Conservation (phyloP, 805 yeast species). For the Priceomyces medius region DNA sequence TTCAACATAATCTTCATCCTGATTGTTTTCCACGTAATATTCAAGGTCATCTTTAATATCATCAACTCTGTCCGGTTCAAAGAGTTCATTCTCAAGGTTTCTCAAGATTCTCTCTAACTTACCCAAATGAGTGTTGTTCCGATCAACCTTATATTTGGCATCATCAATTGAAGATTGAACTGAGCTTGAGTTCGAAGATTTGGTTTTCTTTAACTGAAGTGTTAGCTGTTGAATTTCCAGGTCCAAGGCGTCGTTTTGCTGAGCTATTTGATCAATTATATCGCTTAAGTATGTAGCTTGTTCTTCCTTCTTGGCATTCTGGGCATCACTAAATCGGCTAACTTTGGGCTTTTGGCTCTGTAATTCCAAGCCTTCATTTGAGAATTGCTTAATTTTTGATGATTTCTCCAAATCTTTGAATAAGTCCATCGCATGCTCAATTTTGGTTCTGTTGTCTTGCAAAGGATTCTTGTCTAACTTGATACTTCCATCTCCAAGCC, state of each 20-base stretch:
- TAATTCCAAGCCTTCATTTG: slow-evolving; percentile 85
- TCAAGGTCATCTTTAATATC: slow-evolving; percentile 84
- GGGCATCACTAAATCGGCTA: slow-evolving; percentile 57
- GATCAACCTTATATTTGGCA: slow-evolving; percentile 58
- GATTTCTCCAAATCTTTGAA: slow-evolving; percentile 92
- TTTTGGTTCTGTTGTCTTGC: slow-evolving; percentile 61
- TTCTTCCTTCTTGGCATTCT: slow-evolving; percentile 75
- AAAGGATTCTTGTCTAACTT: slow-evolving; percentile 57
- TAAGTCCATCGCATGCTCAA: slow-evolving; percentile 93
- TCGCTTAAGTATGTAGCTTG: slow-evolving; percentile 66
- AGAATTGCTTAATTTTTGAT: slow-evolving; percentile 90
- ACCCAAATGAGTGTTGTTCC: slow-evolving; percentile 76
- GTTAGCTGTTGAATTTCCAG: slow-evolving; percentile 51
- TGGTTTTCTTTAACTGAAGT: slow-evolving; percentile 43
- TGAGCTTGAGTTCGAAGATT: slow-evolving; percentile 47
- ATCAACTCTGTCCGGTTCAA: slow-evolving; percentile 75
- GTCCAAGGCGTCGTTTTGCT: slow-evolving; percentile 77
- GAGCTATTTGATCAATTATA: slow-evolving; percentile 74
- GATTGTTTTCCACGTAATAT: slow-evolving; percentile 91
- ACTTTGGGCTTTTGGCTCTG: slow-evolving; percentile 41
- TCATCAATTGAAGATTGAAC: slow-evolving; percentile 59
- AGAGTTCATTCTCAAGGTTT: slow-evolving; percentile 72
- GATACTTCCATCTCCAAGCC: slow-evolving; percentile 89
- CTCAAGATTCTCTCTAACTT: slow-evolving; percentile 77
- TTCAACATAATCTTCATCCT: slow-evolving; percentile 88